These are phyloP conservation scores for Penicillium sp. DNA, from an alignment of 2,329 filamentous ascomycete species.

Conservation along the genomic window DNA sequence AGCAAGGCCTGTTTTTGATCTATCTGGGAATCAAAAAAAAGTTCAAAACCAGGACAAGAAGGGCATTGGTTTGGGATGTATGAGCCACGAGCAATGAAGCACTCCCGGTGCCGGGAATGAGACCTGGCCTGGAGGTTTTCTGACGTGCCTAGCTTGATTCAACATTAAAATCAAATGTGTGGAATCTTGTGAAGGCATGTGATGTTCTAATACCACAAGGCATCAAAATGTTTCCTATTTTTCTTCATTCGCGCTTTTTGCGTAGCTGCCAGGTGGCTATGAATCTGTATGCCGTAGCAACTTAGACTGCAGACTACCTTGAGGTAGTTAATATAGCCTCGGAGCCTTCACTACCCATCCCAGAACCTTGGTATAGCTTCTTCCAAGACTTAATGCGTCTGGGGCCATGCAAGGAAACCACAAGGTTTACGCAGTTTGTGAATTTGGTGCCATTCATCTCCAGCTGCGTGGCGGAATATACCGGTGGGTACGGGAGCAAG, in stretches of 20 bases:
- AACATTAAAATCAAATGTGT: constrained; percentile 31
- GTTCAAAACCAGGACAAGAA: constrained; percentile 30
- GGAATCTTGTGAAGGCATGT: constrained; percentile 35
- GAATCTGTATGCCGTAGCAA: neutral
- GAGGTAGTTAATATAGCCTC: too few species aligned
- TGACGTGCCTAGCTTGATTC: constrained; percentile 38
- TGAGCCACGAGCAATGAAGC: constrained; percentile 46
- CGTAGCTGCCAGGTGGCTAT: constrained; percentile 1
- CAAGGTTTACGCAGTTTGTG: too few species aligned
- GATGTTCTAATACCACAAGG: constrained; percentile 42
- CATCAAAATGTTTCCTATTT: constrained; percentile 35
- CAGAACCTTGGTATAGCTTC: too few species aligned
- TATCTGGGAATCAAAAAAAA: constrained; percentile 34
- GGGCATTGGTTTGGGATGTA: constrained; percentile 37
- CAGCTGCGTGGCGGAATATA: too few species aligned
- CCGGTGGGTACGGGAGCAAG: too few species aligned
- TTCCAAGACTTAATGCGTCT: too few species aligned
- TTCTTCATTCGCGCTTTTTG: constrained; percentile 12
- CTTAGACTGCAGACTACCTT: neutral
- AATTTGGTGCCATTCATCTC: too few species aligned
- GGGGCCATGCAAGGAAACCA: too few species aligned
- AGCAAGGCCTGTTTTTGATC: constrained; percentile 28
- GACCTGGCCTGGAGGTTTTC: constrained; percentile 27
- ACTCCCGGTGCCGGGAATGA: constrained; percentile 22
- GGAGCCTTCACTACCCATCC: too few species aligned